Evolutionary conservation across 2,329 filamentous ascomycete genomes (phyloP).

Genomic region (Colletotrichum falcatum): DNA sequence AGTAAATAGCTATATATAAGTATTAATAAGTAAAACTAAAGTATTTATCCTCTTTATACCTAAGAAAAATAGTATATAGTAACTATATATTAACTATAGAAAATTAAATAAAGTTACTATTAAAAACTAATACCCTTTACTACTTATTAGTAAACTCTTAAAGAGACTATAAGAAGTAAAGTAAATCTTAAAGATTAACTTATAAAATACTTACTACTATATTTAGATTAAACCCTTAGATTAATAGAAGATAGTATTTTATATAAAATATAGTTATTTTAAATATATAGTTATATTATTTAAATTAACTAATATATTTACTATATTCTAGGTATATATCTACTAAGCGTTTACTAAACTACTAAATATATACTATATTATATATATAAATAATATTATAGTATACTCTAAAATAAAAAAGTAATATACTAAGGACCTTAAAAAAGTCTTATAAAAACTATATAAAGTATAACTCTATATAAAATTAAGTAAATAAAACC

Average conservation of each 20-base stretch:
- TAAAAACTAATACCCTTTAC: background rate
- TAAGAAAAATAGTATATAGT: no score
- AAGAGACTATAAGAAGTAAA: background rate
- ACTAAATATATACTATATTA: conserved; percentile 6
- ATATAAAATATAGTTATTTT: background rate
- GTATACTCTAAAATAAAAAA: background rate
- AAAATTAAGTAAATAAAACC: background rate
- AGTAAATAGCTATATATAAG: no score
- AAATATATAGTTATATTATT: conserved; percentile 20
- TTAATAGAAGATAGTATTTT: conserved; percentile 7
- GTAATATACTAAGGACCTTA: background rate
- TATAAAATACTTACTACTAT: background rate
- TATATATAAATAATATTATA: conserved; percentile 9
- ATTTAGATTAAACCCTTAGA: conserved; percentile 1
- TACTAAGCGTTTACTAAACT: background rate
- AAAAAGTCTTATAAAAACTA: background rate
- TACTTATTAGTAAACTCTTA: background rate
- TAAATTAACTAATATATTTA: background rate
- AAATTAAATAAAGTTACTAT: no score
- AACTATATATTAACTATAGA: no score
- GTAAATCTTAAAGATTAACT: background rate
- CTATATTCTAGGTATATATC: conserved; percentile 8
- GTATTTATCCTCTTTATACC: no score
- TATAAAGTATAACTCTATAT: no score
- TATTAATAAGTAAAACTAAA: no score